These are phyloP conservation scores for Taphrina wiesneri DNA, from an alignment of 1,139 yeast genomes.

Conservation along the genomic window DNA sequence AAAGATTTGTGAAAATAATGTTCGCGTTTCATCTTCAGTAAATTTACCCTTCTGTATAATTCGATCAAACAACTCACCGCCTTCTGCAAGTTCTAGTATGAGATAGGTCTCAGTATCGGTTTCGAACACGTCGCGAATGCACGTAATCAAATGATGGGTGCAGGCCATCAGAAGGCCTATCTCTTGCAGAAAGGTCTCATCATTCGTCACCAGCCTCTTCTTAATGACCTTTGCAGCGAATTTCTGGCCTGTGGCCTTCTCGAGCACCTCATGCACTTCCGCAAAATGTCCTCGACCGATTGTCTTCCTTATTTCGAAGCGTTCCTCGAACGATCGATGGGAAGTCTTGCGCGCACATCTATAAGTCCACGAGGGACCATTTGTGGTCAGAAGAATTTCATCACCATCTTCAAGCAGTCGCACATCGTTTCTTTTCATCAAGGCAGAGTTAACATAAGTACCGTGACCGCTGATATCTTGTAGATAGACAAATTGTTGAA, in stretches of 20 bases:
- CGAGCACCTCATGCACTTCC: slow-evolving; percentile 17
- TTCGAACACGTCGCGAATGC: slow-evolving; percentile 33
- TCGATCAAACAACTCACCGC: slow-evolving; percentile 88
- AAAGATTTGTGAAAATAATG: slow-evolving; percentile 66
- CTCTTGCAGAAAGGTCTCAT: slow-evolving; percentile 27
- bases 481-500: slow-evolving; percentile 12
- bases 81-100: slow-evolving; percentile 67
- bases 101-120: slow-evolving; percentile 51
- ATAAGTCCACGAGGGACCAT: slow-evolving; percentile 17
- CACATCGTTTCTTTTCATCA: slow-evolving; percentile 15
- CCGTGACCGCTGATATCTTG: slow-evolving; percentile 31
- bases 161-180: slow-evolving; percentile 31
- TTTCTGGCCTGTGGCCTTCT: slow-evolving; percentile 5
- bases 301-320: slow-evolving; percentile 11
- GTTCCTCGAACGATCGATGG: slow-evolving; percentile 20
- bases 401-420: slow-evolving; percentile 15
- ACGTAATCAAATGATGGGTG: slow-evolving; percentile 30
- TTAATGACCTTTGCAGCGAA: slow-evolving; percentile 31
- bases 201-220: slow-evolving; percentile 16
- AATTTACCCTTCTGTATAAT: slow-evolving; percentile 73
- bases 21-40: slow-evolving; percentile 80
- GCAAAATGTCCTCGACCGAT: slow-evolving; percentile 32
- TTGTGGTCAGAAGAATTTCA: background rate
- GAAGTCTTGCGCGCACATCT: background rate
- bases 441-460: slow-evolving; percentile 21